Evolutionary conservation across 2,329 filamentous ascomycete genomes (phyloP), one percentile per base, ranked within the genome.

Genomic region (Aspergillus novofumigatus): DNA sequence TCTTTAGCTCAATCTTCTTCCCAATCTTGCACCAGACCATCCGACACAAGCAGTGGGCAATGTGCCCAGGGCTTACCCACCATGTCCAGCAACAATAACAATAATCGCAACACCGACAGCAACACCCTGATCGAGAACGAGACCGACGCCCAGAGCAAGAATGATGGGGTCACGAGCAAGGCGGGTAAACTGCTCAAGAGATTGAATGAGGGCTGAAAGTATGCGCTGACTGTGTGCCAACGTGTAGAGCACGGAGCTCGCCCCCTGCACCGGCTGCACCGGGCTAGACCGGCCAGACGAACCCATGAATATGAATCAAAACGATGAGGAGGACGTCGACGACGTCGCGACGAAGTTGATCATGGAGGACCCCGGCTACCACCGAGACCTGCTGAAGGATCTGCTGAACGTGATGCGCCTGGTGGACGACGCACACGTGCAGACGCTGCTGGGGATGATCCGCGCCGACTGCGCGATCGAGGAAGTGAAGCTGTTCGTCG

Each of bases 301-400:
- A 9, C 1, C 42, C 8, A 17, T 35, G 32, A 3, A 17, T 17
- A 7, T 3, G 14, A 14, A 3, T 6, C n/a, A 21, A 8, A 20
- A 21, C 41, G 8, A 21, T 6, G 21, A 20, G n/a, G 42, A 23
- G 2, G 42, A 44, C 42, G 42, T 21, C 5, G 42, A 20, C 42
- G 42, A 44, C 4, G 42, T 44, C 7, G 42, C 42, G 20, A 23
- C 42, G 42, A 44, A 44, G n/a, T 8, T 44, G 42, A 23, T 44
- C n/a, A 20, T 44, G 42, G 42, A 44, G 8, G 42, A 44, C 20
- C n/a, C 47, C 8, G 62, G 64, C 48, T 66, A 69, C 47, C 62
- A 70, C 51, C 65, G 63, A n/a, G 61, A 67, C 28, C 59, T 70
- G 45, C 62, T 72, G 1, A 58, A 65, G 14, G 67, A 68, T 53